These are phyloP conservation scores for Malus sylvestris DNA, from an alignment of 306 rosid species.

Conservation along the genomic window DNA sequence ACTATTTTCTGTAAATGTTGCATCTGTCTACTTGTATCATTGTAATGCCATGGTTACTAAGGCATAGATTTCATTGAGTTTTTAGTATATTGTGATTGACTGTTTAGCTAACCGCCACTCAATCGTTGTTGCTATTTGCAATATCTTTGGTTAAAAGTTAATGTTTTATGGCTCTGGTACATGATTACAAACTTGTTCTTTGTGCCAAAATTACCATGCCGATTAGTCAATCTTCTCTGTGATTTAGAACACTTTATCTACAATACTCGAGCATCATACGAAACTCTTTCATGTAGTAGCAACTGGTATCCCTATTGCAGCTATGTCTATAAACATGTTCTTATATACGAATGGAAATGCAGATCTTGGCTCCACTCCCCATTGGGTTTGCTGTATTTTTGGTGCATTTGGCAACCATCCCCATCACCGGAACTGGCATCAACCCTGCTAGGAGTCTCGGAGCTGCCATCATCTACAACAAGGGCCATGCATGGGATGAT, in stretches of 20 bases:
- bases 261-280: not conserved
- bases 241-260: not conserved
- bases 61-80: not conserved
- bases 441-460: conserved; percentile 50
- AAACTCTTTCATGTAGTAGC: not conserved
- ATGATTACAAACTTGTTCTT: not conserved
- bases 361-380: conserved; percentile 45
- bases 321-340: not conserved
- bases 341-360: not conserved
- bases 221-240: not conserved
- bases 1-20: not conserved
- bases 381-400: conserved; percentile 42
- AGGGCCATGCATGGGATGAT: conserved; percentile 35
- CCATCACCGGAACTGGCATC: conserved; percentile 39
- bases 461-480: conserved; percentile 37
- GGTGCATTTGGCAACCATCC: conserved; percentile 45
- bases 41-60: not conserved
- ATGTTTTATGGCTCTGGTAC: not conserved
- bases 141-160: not conserved
- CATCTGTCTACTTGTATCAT: not conserved
- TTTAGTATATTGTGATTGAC: not conserved
- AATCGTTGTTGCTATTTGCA: not conserved
- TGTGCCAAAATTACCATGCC: not conserved
- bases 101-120: not conserved
- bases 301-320: not conserved